Evolutionary conservation across 176 grass and related monocot species (phyloP).

Genomic region (Neostapfia colusana): DNA sequence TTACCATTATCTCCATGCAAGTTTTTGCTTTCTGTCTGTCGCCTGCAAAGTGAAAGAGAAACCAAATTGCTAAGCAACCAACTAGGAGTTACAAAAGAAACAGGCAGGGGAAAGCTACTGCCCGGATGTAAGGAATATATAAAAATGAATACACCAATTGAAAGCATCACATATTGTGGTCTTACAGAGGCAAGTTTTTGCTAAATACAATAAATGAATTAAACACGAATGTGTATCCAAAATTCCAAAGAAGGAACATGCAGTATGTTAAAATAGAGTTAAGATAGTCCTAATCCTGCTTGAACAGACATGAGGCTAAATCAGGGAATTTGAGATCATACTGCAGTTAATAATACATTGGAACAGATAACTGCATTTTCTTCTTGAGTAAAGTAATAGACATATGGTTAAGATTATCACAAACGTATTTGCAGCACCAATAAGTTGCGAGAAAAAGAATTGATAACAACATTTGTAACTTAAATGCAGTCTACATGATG

Average conservation of each 20-base stretch:
- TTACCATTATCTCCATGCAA: constrained; percentile 42
- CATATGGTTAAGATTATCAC: neutral
- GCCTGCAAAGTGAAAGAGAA: constrained; percentile 44
- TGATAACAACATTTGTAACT: neutral
- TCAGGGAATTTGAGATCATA: neutral
- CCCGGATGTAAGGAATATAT: neutral
- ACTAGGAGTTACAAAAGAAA: neutral
- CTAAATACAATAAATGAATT: neutral
- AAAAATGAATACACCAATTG: constrained; percentile 4
- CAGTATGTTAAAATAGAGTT: neutral
- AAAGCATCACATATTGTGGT: neutral
- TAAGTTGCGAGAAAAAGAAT: neutral
- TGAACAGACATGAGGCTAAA: neutral
- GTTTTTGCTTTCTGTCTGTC: constrained; percentile 45
- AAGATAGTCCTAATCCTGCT: constrained; percentile 5
- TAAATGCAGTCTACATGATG: constrained; percentile 7
- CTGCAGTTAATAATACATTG: neutral
- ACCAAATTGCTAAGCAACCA: constrained; percentile 23
- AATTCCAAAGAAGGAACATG: neutral
- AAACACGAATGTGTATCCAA: neutral
- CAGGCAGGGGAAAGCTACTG: neutral
- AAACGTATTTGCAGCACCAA: neutral
- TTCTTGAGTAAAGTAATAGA: neutral
- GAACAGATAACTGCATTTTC: neutral
- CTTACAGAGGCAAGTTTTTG: constrained; percentile 25